Percentiles rank a stretch among this genome's conserved stretches.
Evolutionary conservation across 2,329 filamentous ascomycete species (phyloP).

Genomic region (Teratosphaeria nubilosa): DNA sequence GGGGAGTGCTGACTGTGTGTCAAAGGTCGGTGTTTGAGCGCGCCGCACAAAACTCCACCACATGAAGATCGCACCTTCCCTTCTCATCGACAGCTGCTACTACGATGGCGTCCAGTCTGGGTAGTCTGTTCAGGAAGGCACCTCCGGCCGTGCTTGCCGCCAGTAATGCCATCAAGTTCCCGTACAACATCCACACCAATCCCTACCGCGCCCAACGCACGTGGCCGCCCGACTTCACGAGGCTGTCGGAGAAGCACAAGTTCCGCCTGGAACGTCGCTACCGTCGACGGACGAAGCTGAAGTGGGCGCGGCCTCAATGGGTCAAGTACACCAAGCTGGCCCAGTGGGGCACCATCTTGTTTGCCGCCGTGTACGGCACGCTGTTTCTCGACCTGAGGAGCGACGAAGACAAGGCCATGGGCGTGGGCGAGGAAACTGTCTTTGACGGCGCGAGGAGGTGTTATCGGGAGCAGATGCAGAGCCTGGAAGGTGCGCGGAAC

Average conservation of each 20-base stretch:
- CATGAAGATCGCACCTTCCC: not conserved
- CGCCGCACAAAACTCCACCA: not conserved
- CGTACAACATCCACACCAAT: constrained; percentile 38
- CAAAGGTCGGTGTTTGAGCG: constrained; percentile 4
- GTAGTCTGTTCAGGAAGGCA: constrained; percentile 15
- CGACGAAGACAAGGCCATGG: not conserved
- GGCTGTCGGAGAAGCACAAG: constrained; percentile 60
- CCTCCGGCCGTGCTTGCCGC: constrained; percentile 7
- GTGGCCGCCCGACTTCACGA: constrained; percentile 69
- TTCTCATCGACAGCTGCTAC: not conserved
- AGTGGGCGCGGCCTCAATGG: constrained; percentile 53
- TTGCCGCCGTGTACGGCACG: constrained; percentile 46
- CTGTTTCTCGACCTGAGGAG: constrained; percentile 47
- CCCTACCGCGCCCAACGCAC: constrained; percentile 57
- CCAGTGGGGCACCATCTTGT: constrained; percentile 51
- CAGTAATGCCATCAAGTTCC: constrained; percentile 15
- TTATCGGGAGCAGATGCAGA: not conserved
- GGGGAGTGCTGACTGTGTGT: not conserved
- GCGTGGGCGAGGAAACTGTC: constrained; percentile 38
- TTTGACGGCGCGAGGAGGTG: constrained; percentile 40
- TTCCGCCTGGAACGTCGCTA: constrained; percentile 71
- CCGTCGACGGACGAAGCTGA: constrained; percentile 56
- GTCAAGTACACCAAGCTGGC: constrained; percentile 54
- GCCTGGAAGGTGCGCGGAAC: not conserved
- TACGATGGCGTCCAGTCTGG: constrained; percentile 16